phyloP scores from a whole-genome alignment of 208 protist genomes.

The Novymonas esmeraldas region DNA sequence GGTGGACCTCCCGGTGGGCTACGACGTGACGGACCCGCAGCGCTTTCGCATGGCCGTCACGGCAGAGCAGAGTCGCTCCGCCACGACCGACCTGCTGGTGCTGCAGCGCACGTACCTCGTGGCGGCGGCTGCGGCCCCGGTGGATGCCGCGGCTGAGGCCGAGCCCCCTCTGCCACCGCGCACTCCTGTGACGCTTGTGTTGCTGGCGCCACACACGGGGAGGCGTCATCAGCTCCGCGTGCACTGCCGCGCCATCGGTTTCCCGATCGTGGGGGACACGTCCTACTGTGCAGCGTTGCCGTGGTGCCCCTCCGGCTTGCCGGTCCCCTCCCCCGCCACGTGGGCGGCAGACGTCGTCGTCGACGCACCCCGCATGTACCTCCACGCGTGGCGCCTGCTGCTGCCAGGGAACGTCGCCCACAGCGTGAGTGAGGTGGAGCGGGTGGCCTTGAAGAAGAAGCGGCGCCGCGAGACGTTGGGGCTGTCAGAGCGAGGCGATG shows the following conservation, averaged over 20 bases:
- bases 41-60: constrained; percentile 67
- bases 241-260: constrained; percentile 78
- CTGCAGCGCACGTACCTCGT: constrained; percentile 19
- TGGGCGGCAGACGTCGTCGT: constrained; percentile 2
- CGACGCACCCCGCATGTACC: constrained; percentile 63
- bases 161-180: constrained; percentile 14
- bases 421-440: constrained; percentile 30
- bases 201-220: constrained; percentile 69
- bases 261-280: constrained; percentile 86
- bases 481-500: constrained; percentile 22
- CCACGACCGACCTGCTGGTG: constrained; percentile 25
- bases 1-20: constrained; percentile 53
- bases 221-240: constrained; percentile 90
- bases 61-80: constrained; percentile 14
- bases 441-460: constrained; percentile 56
- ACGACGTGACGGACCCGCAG: constrained; percentile 46
- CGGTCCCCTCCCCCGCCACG: background rate
- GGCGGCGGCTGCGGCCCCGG: background rate
- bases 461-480: constrained; percentile 57
- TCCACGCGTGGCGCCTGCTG: constrained; percentile 76
- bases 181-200: constrained; percentile 58
- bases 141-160: background rate
- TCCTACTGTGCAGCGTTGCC: constrained; percentile 40
- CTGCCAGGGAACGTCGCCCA: constrained; percentile 39
- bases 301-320: constrained; percentile 12